Conservation (phyloP, 192 early-diverging fungal genomes). For the Coemansia sp. region DNA sequence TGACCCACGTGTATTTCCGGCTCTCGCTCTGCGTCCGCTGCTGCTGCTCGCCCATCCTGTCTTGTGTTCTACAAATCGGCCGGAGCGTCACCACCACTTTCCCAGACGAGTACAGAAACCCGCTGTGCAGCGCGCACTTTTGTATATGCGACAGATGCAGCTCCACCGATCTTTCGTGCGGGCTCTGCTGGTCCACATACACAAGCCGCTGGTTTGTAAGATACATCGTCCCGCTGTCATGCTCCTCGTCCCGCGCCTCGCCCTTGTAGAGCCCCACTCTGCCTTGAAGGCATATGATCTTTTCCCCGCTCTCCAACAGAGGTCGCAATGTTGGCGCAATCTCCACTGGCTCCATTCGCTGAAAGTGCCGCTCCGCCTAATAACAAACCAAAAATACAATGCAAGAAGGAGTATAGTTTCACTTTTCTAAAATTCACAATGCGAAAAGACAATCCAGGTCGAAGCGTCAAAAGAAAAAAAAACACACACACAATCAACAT, state of each 20-base stretch:
- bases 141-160: conserved; percentile 54
- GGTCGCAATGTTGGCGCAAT: conserved; percentile 51
- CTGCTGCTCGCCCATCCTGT: not conserved
- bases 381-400: no score
- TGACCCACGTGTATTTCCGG: conserved; percentile 4
- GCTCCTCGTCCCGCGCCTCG: conserved; percentile 53
- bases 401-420: no score
- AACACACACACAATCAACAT: no score
- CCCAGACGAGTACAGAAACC: conserved; percentile 48
- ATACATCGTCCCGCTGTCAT: conserved; percentile 74
- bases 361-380: not conserved
- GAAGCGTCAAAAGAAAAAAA: no score
- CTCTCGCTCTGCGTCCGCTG: not conserved
- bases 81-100: conserved; percentile 32
- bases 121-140: conserved; percentile 37
- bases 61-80: not conserved
- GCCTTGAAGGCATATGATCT: conserved; percentile 46
- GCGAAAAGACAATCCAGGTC: no score
- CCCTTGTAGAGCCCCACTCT: conserved; percentile 52
- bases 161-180: conserved; percentile 59
- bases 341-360: conserved; percentile 43
- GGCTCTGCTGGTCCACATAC: conserved; percentile 71
- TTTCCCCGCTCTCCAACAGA: conserved; percentile 42
- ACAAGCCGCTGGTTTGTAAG: conserved; percentile 73
- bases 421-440: no score